Evolutionary conservation across 257 asterid species (phyloP).

Genomic region (Buddleja alternifolia): DNA sequence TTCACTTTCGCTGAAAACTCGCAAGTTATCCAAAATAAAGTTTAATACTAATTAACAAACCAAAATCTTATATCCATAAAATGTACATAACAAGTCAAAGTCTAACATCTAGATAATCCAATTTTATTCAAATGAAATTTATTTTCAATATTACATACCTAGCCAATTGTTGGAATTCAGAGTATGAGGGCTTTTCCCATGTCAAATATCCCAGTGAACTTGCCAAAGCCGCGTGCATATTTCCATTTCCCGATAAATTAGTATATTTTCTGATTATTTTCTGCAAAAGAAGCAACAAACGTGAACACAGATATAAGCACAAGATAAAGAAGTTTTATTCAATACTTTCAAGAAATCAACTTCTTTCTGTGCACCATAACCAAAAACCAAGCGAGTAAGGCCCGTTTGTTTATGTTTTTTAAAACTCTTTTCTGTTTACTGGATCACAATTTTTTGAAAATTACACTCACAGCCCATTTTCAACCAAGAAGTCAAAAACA

Average conservation of each 20-base stretch:
- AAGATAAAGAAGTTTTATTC: neutral
- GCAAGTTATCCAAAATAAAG: conserved; percentile 23
- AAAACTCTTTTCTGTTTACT: too few relatives aligned
- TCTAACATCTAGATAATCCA: neutral
- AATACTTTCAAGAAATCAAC: neutral
- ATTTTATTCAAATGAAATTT: conserved; percentile 9
- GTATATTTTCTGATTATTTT: conserved; percentile 75
- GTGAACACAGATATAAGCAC: conserved; percentile 5
- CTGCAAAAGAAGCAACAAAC: conserved; percentile 47
- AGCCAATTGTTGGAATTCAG: conserved; percentile 80
- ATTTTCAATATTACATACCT: conserved; percentile 40
- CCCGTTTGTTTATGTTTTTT: too few relatives aligned
- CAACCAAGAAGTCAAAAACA: too few relatives aligned
- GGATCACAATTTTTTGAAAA: too few relatives aligned
- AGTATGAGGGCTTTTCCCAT: conserved; percentile 80
- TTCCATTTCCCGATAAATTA: conserved; percentile 57
- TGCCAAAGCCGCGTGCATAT: conserved; percentile 72
- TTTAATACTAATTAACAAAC: too few relatives aligned
- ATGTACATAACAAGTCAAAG: neutral
- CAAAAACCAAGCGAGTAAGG: neutral
- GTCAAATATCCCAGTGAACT: conserved; percentile 88
- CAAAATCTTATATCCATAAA: neutral
- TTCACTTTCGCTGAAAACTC: conserved; percentile 83
- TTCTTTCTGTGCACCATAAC: neutral
- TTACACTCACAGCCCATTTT: too few relatives aligned